Evolutionary conservation across 352 stramenopile species (phyloP), one percentile per base, ranked within the genome.

Genomic region (Globisporangium irregulare): DNA sequence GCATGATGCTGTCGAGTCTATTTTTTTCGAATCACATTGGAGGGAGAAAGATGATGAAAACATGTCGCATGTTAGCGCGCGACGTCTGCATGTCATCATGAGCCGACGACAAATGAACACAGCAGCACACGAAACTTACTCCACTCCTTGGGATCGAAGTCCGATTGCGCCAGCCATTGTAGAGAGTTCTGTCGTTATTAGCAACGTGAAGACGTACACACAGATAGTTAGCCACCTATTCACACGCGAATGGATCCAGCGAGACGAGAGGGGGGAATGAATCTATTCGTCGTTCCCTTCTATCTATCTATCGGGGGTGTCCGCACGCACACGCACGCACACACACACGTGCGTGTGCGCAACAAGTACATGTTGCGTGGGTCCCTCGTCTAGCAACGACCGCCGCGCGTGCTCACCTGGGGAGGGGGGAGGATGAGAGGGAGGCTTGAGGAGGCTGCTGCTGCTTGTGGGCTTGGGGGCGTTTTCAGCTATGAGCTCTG

Each of bases 1-100:
- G 61, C 70, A 81, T 87, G 68, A 93, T 87, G 64, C 64, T 84
- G 25, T 81, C 74, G 48, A 93, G 76, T 69, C 77, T 84, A 48
- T 65, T 12, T 3, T 48, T 22, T 32, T 34, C 27, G 59, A 48
- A n/a, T 48, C 41, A 48, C 41, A 43, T 9, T 10, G 25, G 34
- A 67, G 22, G 51, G 48, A 36, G 48, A 18, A 18, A 34, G 46
- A 38, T 20, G 18, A 63, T 34, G 15, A 63, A 46, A 4, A 48
- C 63, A 57, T 32, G 53, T 59, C 53, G 34, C 32, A 68, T 25
- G 62, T 62, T n/a, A 70, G 53, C n/a, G n/a, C 15, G 24, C 20
- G 53, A 10, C 51, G n/a, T 6, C 9, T 9, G 9, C 51, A 58
- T n/a, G 22, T 15, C 36, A 43, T 8, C 14, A 15, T 3, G 32